phyloP scores from a whole-genome alignment of 306 rosid genomes.

The Quercus agrifolia region DNA sequence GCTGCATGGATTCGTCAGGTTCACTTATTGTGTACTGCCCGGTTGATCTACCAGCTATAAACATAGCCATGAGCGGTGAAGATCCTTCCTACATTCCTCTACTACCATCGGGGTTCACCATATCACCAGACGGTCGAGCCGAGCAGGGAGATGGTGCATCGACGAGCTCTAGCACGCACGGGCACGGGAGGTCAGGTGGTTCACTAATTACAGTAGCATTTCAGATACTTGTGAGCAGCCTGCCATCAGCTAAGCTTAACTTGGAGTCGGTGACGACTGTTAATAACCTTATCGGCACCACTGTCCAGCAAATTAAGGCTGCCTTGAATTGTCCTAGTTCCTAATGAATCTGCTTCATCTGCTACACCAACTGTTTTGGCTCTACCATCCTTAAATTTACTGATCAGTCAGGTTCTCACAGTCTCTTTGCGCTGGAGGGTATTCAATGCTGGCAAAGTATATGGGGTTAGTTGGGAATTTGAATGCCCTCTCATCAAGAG shows the following conservation, averaged over 20 bases:
- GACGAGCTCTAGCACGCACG: slow-evolving; percentile 38
- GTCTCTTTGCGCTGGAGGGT: slow-evolving; percentile 28
- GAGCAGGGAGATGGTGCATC: slow-evolving; percentile 57
- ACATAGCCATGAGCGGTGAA: slow-evolving; percentile 92
- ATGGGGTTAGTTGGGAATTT: slow-evolving; percentile 67
- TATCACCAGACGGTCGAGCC: slow-evolving; percentile 55
- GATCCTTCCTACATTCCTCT: slow-evolving; percentile 81
- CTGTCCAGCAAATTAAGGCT: slow-evolving; percentile 81
- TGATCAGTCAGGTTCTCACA: slow-evolving; percentile 44
- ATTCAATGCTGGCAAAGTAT: slow-evolving; percentile 51
- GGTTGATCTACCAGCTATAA: slow-evolving; percentile 73
- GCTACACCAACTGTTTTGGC: slow-evolving; percentile 15
- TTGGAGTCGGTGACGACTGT: slow-evolving; percentile 87
- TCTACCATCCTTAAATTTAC: slow-evolving; percentile 41
- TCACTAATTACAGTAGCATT: slow-evolving; percentile 81
- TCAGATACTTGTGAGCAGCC: slow-evolving; percentile 77
- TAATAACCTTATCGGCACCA: slow-evolving; percentile 72
- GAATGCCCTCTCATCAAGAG: slow-evolving; percentile 66
- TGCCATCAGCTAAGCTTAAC: slow-evolving; percentile 81
- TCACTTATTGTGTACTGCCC: slow-evolving; percentile 88
- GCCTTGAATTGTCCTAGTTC: slow-evolving; percentile 84
- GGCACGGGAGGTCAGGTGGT: slow-evolving; percentile 35
- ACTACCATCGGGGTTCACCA: slow-evolving; percentile 85
- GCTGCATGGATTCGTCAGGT: slow-evolving; percentile 83
- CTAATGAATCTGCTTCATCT: slow-evolving; percentile 22